Evolutionary conservation across 179 eudicot species (phyloP), one percentile per base, ranked within the genome.

Genomic region (Silene noctiflora): DNA sequence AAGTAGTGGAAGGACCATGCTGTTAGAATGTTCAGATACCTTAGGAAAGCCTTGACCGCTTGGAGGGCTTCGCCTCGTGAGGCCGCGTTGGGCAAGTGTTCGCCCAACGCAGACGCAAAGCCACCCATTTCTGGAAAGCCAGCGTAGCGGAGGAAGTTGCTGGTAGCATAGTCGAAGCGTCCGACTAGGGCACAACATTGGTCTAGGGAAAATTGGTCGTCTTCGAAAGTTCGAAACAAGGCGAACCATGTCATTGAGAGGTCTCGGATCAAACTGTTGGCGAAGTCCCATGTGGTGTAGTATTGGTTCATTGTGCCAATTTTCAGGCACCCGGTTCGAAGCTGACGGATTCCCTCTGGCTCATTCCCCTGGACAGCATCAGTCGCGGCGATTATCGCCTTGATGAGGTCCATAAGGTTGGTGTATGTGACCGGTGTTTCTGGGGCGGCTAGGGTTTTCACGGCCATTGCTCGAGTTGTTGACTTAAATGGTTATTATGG

Each of bases 241-340:
- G 72, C 55, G 58, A 20, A 46, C 72, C 72, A 69, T 6, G 72
- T 69, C 72, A 69, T 69, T 0, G 72, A 69, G 0, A 69, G 29
- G 58, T 69, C 72, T 21, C 72, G 25, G n/a, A 69, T 69, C 19
- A 69, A 20, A 20, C 72, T 69, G 10, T 69, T 69, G 2, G 72
- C 56, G 31, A 69, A 69, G 33, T 69, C 72, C 72, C 72, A 69
- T 1, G 72, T 69, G 0, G 72, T 69, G 58, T 69, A 69, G 58
- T 69, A 69, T 21, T 69, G 72, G 6, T 69, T 69, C 72, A 69
- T 69, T 1, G 58, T 69, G 0, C 72, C 72, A 8, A 69, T 69
- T 46, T 69, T 69, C 0, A 69, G 31, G 31, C 27, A 17, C 4
- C 72, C 72, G 0, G 56, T 69, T 0, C 72, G 58, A 0, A 69